A percentile compares a stretch with the other conserved stretches of the same genome.
Conservation (phyloP, 2,329 filamentous ascomycete species). For the Talaromyces sp. region DNA sequence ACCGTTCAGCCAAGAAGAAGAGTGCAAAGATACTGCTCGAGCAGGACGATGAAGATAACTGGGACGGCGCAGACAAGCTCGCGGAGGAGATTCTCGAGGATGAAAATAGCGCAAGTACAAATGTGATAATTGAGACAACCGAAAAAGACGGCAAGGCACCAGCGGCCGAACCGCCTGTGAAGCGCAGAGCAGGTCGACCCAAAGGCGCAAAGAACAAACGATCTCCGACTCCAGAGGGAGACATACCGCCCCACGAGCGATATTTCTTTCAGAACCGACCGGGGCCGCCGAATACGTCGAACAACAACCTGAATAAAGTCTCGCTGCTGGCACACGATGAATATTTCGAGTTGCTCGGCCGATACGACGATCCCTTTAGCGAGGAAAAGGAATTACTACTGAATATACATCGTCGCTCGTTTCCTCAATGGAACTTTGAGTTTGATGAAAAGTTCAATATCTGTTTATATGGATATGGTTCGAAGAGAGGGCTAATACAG, state of each 20-base stretch:
- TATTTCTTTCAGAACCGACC: constrained; percentile 92
- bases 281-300: constrained; percentile 76
- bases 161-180: constrained; percentile 45
- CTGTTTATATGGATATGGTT: constrained; percentile 89
- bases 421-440: constrained; percentile 91
- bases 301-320: constrained; percentile 73
- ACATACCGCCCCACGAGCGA: constrained; percentile 81
- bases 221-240: constrained; percentile 73
- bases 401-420: constrained; percentile 72
- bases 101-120: constrained; percentile 34
- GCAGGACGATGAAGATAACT: constrained; percentile 64
- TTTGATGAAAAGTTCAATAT: constrained; percentile 80
- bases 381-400: constrained; percentile 68
- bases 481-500: constrained; percentile 72
- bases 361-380: constrained; percentile 65
- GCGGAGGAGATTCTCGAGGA: constrained; percentile 64
- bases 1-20: constrained; percentile 82
- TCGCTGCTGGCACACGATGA: constrained; percentile 83
- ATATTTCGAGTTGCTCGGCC: constrained; percentile 69
- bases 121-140: constrained; percentile 28
- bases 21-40: constrained; percentile 74
- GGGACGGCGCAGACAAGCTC: constrained; percentile 64
- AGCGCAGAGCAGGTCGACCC: constrained; percentile 54
- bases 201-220: constrained; percentile 57
- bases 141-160: constrained; percentile 31